Base-by-base conservation (phyloP, 495 filamentous ascomycete genomes). In the Aspergillus baeticus region DNA sequence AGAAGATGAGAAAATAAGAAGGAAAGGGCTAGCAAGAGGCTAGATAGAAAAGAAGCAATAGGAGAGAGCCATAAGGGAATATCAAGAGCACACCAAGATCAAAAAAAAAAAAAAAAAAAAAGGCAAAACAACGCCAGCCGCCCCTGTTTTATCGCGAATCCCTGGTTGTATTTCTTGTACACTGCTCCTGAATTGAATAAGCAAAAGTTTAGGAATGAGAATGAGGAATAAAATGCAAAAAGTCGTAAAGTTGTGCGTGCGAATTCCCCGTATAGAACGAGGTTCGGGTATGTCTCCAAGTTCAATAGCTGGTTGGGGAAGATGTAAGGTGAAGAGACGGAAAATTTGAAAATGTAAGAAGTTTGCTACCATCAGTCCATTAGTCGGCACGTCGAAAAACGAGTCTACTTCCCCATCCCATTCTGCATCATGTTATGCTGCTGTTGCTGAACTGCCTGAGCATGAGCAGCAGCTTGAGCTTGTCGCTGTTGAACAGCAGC, bases 381-480 rank as follows among this genome's bases (percentile, higher is more conserved):
- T 42, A 53, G 18, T 52, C 43, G 21, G 47, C 43, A 41, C 29
- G 10, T 55, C 38, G 41, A 48, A 31, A 48, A 33, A 43, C 13
- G 23, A 11, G 29, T 36, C 65, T 61, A 74, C 36, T 69, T 72
- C 10, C 71, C 70, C 72, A 76, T 75, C 20, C 73, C 74, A 57
- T 74, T 74, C 35, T 76, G 72, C 77, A 74, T 77, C 69, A 77
- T 76, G 48, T 71, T 74, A 51, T 77, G 74, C 48, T 75, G 76
- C 54, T 80, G 75, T 54, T 76, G 71, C 41, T 77, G 72, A 36
- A 69, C 56, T 26, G 63, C 66, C 48, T 77, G 74, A 46, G 69
- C 73, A 45, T 78, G 66, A 0, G 67, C 41, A 58, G 51, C 6
- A 75, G 71, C 29, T 45, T 69, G 55, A 63, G 73, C 36, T 51